Evolutionary conservation across 495 filamentous ascomycete genomes (phyloP).

Genomic region (Hypoxylon subgilvum): DNA sequence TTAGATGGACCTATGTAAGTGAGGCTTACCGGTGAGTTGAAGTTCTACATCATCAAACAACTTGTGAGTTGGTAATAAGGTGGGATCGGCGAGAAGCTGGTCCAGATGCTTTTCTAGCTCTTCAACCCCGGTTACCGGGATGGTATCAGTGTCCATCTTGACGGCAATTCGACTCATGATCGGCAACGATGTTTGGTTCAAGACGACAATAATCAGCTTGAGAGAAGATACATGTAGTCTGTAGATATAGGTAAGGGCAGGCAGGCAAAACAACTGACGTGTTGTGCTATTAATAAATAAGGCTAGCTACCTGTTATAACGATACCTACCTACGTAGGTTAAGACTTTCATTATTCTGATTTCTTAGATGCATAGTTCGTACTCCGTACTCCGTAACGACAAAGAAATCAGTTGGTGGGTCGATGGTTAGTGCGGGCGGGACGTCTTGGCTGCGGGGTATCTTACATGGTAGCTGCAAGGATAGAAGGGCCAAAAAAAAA

Average conservation of each 20-base stretch:
- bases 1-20: not conserved
- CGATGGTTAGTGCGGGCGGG: no score
- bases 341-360: no score
- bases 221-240: not conserved
- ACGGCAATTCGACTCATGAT: slow-evolving; percentile 35
- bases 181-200: slow-evolving; percentile 4
- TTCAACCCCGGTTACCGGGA: slow-evolving; percentile 52
- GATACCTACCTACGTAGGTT: no score
- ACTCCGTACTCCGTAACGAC: no score
- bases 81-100: slow-evolving; percentile 49
- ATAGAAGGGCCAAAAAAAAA: no score
- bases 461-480: no score
- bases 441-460: no score
- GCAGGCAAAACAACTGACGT: not conserved
- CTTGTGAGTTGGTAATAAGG: slow-evolving; percentile 47
- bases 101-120: slow-evolving; percentile 58
- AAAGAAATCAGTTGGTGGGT: no score
- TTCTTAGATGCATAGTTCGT: no score
- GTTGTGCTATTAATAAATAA: no score
- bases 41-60: slow-evolving; percentile 62
- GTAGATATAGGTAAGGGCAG: no score
- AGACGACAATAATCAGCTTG: not conserved
- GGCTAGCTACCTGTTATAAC: not conserved
- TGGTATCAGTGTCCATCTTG: slow-evolving; percentile 42
- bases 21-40: slow-evolving; percentile 55